Base-by-base conservation (phyloP, 2,329 filamentous ascomycete species). In the Macrophomina pseudophaseolina region DNA sequence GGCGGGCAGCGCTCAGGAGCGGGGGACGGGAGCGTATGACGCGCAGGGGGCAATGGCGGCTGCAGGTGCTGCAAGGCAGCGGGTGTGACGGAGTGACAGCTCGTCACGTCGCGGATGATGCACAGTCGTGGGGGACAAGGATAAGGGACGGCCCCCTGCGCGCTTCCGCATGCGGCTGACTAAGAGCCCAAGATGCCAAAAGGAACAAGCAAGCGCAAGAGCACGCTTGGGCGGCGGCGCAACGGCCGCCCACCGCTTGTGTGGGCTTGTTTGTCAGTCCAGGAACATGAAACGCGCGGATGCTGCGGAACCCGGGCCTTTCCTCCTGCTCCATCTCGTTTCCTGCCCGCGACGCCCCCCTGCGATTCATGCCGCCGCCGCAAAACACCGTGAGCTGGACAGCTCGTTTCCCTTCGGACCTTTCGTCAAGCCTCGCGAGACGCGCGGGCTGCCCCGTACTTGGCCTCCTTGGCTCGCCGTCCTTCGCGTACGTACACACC, bases 161-260 rank as follows among this genome's bases (percentile, higher is more conserved):
- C 35, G 6, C 35, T 1, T 38, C 4, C 35, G 7, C 35, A 8
- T 38, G 7, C 42, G 11, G 42, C 33, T 54, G 52, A 54, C 52
- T 54, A 54, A 54, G 14, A 16, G 28, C 12, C 49, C 28, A 49
- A 11, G 46, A 49, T 11, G 48, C 48, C 6, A 38, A 5, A 44
- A 14, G 16, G 8, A 35, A 54, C 52, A 54, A 54, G 52, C 52
- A 54, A 7, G 32, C 52, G 32, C 32, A 40, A 54, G 52, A 51
- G 11, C 18, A 30, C 18, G 48, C 48, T 8, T 18, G 18, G 48
- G 23, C 51, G 12, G 51, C 14, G 32, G 32, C 51, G 51, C 35
- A 54, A 54, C 52, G 52, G 16, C 35, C 32, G 32, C n/a, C 53
- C 18, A 11, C 28, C 58, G 32, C 58, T 49, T 49, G 56, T 48